phyloP scores from a whole-genome alignment of 306 rosid species.

The Quercus glauca region DNA sequence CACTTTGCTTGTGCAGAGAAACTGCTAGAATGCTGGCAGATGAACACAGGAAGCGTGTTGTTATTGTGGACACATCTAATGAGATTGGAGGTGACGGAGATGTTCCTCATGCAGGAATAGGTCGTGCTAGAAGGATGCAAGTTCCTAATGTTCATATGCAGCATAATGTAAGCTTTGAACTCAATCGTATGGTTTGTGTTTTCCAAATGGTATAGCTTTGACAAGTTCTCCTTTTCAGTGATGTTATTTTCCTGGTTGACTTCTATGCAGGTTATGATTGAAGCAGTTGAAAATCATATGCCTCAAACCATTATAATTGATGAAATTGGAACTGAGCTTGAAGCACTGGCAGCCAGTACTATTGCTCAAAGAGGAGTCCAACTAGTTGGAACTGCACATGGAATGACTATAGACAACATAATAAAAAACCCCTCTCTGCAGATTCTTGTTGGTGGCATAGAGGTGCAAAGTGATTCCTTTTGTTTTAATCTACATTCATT shows the following conservation, averaged over 20 bases:
- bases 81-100: conserved; percentile 99
- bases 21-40: conserved; percentile 98
- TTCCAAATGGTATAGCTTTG: not conserved
- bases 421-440: conserved; percentile 89
- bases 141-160: conserved; percentile 95
- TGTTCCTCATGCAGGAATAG: conserved; percentile 93
- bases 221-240: not conserved
- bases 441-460: conserved; percentile 94
- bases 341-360: conserved; percentile 98
- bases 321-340: conserved; percentile 98
- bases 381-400: conserved; percentile 97
- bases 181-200: conserved; percentile 17
- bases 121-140: conserved; percentile 97
- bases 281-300: conserved; percentile 98
- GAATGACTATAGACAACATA: conserved; percentile 83
- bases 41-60: conserved; percentile 79
- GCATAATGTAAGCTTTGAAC: conserved; percentile 62
- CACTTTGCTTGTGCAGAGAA: conserved; percentile 60
- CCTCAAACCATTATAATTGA: conserved; percentile 92
- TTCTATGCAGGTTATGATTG: conserved; percentile 82
- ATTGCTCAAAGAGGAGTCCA: conserved; percentile 99
- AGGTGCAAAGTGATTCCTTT: conserved; percentile 50
- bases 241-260: not conserved
- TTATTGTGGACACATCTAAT: conserved; percentile 94
- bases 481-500: conserved; percentile 14